These are phyloP conservation scores for Porodaedalea pini DNA, from an alignment of 1,284 basidiomycete species.

Conservation along the genomic window DNA sequence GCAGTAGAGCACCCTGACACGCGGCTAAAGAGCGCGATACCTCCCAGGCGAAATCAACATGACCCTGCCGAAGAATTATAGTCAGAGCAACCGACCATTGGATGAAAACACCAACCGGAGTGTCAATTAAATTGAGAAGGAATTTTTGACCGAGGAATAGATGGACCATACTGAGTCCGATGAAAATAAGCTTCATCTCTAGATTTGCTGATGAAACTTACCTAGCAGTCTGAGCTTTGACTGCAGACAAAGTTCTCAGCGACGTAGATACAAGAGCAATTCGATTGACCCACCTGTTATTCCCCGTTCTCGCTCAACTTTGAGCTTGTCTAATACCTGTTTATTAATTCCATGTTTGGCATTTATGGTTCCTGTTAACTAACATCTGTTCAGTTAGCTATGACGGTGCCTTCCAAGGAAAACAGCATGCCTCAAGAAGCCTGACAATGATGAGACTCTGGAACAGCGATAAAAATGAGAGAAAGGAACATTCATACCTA, in stretches of 20 bases:
- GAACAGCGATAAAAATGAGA: not conserved
- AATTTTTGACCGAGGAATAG: conserved; percentile 51
- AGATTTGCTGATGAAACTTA: conserved; percentile 28
- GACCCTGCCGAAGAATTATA: conserved; percentile 62
- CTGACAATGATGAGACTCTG: conserved; percentile 33
- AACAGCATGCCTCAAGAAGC: conserved; percentile 57
- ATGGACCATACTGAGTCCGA: conserved; percentile 68
- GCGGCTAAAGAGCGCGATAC: conserved; percentile 90
- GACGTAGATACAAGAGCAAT: conserved; percentile 1
- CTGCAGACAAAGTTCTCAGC: conserved; percentile 32
- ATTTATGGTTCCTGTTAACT: conserved; percentile 87
- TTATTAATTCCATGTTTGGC: conserved; percentile 68
- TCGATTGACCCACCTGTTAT: conserved; percentile 67
- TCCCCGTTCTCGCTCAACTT: conserved; percentile 93
- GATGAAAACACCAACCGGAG: conserved; percentile 57
- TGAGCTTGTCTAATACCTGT: conserved; percentile 93
- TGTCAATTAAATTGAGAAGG: conserved; percentile 95
- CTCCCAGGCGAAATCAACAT: conserved; percentile 97
- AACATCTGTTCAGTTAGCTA: conserved; percentile 22
- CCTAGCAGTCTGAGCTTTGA: conserved; percentile 92
- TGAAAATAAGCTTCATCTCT: conserved; percentile 18
- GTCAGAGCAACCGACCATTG: not conserved
- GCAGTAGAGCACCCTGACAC: conserved; percentile 88
- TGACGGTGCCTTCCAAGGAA: not conserved
- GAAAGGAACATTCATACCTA: conserved; percentile 42